Base-by-base conservation (phyloP, 2,329 filamentous ascomycete genomes). In the Chrysosporium keratinophilum region DNA sequence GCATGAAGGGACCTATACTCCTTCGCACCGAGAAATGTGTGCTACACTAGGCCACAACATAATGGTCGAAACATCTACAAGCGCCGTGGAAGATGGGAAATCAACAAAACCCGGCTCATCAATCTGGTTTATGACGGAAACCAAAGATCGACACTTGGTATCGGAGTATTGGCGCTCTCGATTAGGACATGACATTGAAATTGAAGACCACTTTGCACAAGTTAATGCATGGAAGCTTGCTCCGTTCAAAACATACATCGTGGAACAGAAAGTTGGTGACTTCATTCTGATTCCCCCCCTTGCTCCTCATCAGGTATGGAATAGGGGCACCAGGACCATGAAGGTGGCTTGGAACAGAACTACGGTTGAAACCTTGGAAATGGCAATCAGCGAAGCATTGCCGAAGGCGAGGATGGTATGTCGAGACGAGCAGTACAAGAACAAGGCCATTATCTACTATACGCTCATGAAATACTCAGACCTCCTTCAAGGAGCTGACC, bases 121-220 rank as follows among this genome's bases (percentile, higher is more conserved):
- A 0, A 81, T 98, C 37, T 98, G 93, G 93, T 95, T 97, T 66
- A 97, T 98, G 93, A 97, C 93, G 0, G 89, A 96, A 67, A 89
- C 84, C 35, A 94, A 93, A 63, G 93, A 98, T 64, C 83, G 93
- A 1, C 84, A 90, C 57, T 78, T 91, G 3, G 89, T 97, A 1
- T 84, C 89, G 0, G 91, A 97, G 64, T 97, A 95, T 67, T 98
- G 94, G 74, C 74, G 94, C 47, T 95, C 89, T 1, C 87, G 88
- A 68, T 77, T 98, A 4, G 93, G 93, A 1, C 93, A 98, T 65
- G 91, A 98, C 62, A 90, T 97, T 57, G 91, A 97, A 65, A 88
- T 97, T 15, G 93, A 98, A 65, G 88, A 91, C 60, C 91, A 97
- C 68, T 97, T 97, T 70, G 93, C 91, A 0, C 91, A 96, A 65